Evolutionary conservation across 1,284 basidiomycete species (phyloP).

Genomic region (Butyriboletus appendiculatus): DNA sequence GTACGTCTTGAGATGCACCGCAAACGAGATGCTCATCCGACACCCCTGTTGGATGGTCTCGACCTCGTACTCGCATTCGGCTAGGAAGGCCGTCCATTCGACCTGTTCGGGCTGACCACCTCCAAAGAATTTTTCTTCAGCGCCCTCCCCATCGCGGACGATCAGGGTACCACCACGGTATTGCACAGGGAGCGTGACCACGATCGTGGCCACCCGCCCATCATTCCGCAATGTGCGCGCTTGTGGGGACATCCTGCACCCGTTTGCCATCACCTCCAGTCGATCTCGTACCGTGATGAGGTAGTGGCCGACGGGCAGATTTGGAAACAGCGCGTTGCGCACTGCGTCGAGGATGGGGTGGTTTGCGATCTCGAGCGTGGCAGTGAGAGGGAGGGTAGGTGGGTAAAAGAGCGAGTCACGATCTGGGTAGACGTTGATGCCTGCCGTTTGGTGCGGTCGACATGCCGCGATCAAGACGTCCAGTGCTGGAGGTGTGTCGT

Average conservation of each 20-base stretch:
- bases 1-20: constrained; percentile 66
- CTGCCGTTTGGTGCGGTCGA: constrained; percentile 59
- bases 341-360: constrained; percentile 79
- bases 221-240: constrained; percentile 56
- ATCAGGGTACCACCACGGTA: constrained; percentile 67
- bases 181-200: constrained; percentile 71
- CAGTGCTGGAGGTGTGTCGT: constrained; percentile 73
- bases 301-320: constrained; percentile 65
- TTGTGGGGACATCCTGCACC: constrained; percentile 59
- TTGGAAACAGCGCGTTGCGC: constrained; percentile 66
- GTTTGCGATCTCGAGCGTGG: constrained; percentile 75
- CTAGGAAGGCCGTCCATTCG: constrained; percentile 74
- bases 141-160: constrained; percentile 55
- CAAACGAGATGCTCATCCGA: constrained; percentile 68
- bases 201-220: constrained; percentile 67
- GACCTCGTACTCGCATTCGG: constrained; percentile 73
- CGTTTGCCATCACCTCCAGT: constrained; percentile 65
- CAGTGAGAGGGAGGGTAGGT: constrained; percentile 65
- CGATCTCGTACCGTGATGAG: constrained; percentile 67
- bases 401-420: constrained; percentile 74
- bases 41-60: constrained; percentile 71
- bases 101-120: constrained; percentile 65
- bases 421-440: constrained; percentile 54
- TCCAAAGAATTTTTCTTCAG: constrained; percentile 62
- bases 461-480: constrained; percentile 79